These are phyloP conservation scores for Cystobasidium slooffiae DNA, from an alignment of 1,284 basidiomycete species.

Conservation along the genomic window DNA sequence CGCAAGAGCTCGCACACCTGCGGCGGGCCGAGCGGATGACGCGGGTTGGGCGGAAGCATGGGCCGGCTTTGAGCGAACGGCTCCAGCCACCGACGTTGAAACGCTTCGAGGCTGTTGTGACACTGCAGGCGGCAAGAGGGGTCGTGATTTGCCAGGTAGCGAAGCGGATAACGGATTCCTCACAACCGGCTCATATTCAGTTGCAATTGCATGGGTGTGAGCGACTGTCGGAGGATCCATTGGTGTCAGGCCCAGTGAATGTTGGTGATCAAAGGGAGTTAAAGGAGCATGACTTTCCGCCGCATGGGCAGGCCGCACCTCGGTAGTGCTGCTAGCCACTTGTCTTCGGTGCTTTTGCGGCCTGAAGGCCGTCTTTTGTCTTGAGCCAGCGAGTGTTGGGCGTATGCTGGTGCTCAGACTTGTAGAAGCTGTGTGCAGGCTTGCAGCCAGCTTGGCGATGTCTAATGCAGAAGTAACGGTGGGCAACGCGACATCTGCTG, in stretches of 20 bases:
- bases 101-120: not conserved
- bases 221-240: too few relatives aligned
- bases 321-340: not conserved
- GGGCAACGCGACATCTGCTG: not conserved
- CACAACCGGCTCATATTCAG: too few relatives aligned
- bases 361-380: slow-evolving; percentile 16
- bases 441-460: slow-evolving; percentile 8
- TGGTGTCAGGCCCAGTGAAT: too few relatives aligned
- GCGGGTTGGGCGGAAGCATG: not conserved
- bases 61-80: not conserved
- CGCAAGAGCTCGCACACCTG: not conserved
- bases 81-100: not conserved
- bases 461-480: not conserved
- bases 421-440: not conserved
- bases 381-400: not conserved
- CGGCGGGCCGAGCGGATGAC: not conserved
- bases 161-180: not conserved
- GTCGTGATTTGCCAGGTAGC: not conserved
- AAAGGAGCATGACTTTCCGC: not conserved
- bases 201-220: too few relatives aligned
- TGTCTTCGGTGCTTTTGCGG: slow-evolving; percentile 9
- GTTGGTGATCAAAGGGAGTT: too few relatives aligned
- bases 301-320: not conserved
- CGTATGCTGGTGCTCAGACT: not conserved
- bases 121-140: not conserved